These are phyloP conservation scores for Artemisia tridentata DNA, from an alignment of 129 eudicot species.

Conservation along the genomic window DNA sequence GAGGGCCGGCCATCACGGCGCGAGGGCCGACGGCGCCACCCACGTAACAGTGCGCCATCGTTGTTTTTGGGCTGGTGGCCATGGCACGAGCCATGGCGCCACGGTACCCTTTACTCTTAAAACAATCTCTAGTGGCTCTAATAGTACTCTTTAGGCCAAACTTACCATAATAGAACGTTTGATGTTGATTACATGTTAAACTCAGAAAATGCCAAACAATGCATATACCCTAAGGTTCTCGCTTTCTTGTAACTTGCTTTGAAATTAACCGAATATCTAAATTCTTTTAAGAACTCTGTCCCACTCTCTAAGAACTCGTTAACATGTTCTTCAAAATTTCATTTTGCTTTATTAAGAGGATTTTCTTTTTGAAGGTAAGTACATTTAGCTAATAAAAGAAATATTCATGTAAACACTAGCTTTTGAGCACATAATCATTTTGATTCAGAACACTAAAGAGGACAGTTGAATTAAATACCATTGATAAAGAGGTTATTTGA, in stretches of 20 bases:
- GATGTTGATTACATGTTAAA: no score
- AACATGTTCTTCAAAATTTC: neutral
- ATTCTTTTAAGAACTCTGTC: neutral
- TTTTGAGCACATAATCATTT: neutral
- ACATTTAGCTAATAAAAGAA: neutral
- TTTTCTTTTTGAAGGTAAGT: neutral
- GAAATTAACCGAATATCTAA: neutral
- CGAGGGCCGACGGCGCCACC: no score
- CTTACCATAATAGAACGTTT: no score
- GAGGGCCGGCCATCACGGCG: no score
- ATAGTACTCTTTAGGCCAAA: no score
- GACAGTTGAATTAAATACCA: slow-evolving; percentile 2
- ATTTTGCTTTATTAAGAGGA: neutral
- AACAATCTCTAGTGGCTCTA: neutral
- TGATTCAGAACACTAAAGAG: slow-evolving; percentile 4
- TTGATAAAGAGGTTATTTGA: slow-evolving; percentile 14
- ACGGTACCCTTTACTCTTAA: no score
- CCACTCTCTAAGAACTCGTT: no score
- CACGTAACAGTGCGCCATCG: no score
- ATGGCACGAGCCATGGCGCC: no score
- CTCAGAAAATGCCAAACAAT: no score
- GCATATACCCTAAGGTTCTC: neutral
- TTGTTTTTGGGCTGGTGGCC: no score
- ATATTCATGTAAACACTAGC: neutral
- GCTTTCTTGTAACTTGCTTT: no score